These are phyloP conservation scores for Globisporangium rhizosaccharum DNA, from an alignment of 352 stramenopile species.

Conservation along the genomic window DNA sequence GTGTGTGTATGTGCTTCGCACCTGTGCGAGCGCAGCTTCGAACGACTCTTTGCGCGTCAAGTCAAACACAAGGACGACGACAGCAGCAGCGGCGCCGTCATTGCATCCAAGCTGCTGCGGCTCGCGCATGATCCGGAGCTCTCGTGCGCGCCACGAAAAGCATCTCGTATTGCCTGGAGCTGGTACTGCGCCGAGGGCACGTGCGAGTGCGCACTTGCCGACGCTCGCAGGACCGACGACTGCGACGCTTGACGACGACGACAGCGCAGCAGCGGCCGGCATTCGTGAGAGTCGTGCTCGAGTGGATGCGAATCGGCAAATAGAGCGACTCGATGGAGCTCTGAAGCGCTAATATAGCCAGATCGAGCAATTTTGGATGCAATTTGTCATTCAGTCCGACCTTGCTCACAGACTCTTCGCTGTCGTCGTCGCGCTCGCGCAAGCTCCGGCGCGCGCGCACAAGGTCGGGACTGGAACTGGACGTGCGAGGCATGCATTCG, in stretches of 20 bases:
- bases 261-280: neutral
- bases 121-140: conserved; percentile 12
- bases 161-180: conserved; percentile 1
- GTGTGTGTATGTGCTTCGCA: neutral
- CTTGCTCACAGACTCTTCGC: too few relatives aligned
- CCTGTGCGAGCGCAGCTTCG: conserved; percentile 26
- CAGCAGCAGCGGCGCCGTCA: conserved; percentile 12
- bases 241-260: conserved; percentile 5
- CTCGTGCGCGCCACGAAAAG: conserved; percentile 2
- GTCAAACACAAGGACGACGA: conserved; percentile 53
- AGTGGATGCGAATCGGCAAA: neutral
- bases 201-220: conserved; percentile 47
- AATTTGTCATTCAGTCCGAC: too few relatives aligned
- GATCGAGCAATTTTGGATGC: neutral
- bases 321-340: neutral
- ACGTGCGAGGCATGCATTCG: too few relatives aligned
- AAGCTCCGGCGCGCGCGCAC: too few relatives aligned
- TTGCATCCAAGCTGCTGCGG: conserved; percentile 8
- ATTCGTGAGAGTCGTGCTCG: neutral
- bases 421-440: too few relatives aligned
- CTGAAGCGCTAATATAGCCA: neutral
- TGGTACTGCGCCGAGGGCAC: conserved; percentile 31
- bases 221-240: conserved; percentile 36
- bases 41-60: conserved; percentile 38
- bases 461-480: too few relatives aligned